These are phyloP conservation scores for Monosporascus sp. DNA, from an alignment of 2,329 filamentous ascomycete species.

Conservation along the genomic window DNA sequence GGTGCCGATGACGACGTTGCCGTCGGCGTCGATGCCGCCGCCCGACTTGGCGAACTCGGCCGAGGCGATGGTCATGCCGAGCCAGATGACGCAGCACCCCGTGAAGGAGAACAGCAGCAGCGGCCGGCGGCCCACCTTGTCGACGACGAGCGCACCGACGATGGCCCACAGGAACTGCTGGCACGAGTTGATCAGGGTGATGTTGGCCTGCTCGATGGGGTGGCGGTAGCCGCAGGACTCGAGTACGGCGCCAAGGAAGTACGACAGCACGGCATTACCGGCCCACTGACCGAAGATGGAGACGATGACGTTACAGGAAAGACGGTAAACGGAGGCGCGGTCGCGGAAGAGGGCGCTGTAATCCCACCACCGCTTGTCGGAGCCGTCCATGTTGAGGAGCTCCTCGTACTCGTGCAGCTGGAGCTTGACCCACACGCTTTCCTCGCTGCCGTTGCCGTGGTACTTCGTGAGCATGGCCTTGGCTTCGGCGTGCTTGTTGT, in stretches of 20 bases:
- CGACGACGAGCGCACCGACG: conserved; percentile 44
- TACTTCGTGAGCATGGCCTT: conserved; percentile 33
- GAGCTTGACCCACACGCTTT: conserved; percentile 41
- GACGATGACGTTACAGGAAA: conserved; percentile 35
- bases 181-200: conserved; percentile 47
- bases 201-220: conserved; percentile 37
- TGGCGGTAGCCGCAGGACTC: conserved; percentile 43
- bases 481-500: conserved; percentile 32
- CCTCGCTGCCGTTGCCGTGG: conserved; percentile 39
- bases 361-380: conserved; percentile 42
- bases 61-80: conserved; percentile 44
- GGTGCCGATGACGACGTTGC: conserved; percentile 15
- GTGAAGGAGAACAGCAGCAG: conserved; percentile 46
- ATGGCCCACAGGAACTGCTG: conserved; percentile 46
- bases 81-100: conserved; percentile 43
- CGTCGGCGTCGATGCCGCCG: conserved; percentile 23
- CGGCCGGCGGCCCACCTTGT: conserved; percentile 46
- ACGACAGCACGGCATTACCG: conserved; percentile 36
- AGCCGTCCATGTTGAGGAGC: conserved; percentile 33
- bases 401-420: conserved; percentile 37
- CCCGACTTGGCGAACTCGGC: conserved; percentile 30
- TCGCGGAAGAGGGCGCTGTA: conserved; percentile 38
- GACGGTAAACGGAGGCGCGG: conserved; percentile 32
- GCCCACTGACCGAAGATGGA: conserved; percentile 41
- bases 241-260: conserved; percentile 46